Evolutionary conservation across 148 eudicot genomes (phyloP), one percentile per base, ranked within the genome.

Genomic region (Cornus suecica): DNA sequence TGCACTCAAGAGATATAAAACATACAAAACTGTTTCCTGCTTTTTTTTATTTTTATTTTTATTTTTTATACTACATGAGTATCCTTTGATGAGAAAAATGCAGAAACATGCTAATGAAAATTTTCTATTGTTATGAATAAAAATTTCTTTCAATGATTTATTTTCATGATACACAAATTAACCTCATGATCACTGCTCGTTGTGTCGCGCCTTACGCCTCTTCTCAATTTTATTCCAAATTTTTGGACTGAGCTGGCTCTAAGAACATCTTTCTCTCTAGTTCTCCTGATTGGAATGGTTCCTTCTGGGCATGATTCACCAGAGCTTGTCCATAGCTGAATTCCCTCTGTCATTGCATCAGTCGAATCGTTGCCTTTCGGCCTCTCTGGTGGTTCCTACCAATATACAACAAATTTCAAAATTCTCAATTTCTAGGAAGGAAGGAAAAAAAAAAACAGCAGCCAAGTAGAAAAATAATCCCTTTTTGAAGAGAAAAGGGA

Each of bases 221-320:
- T 81, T 74, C 79, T 80, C n/a, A 89, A 74, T 77, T 90, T 93
- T 74, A 92, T 86, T 48, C 98, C 99, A 65, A 91, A 96, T 78
- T 90, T 88, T 66, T 85, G 48, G 30, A 80, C 16, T 56, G 90
- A 87, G 73, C 79, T 87, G 10, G 90, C 92, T 71, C 99, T 85
- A 32, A 88, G 62, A 25, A 93, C 81, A 76, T 96, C 99, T 66
- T 84, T 79, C 79, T 91, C 93, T 20, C 89, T 88, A 10, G 92
- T 90, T 86, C 92, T 93, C 85, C 97, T 88, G 75, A 96, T 90
- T 28, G 98, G 99, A 80, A 96, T 75, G 15, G 93, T 93, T 72
- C 98, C 99, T 81, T 90, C 85, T 13, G 99, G 99, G 74, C 99
- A 96, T 37, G 90, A 81, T 81, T 91, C 92, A n/a, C 89, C 90